These are phyloP conservation scores for Apiotrichum sp. DNA, from an alignment of 1,284 basidiomycete genomes.

Conservation along the genomic window DNA sequence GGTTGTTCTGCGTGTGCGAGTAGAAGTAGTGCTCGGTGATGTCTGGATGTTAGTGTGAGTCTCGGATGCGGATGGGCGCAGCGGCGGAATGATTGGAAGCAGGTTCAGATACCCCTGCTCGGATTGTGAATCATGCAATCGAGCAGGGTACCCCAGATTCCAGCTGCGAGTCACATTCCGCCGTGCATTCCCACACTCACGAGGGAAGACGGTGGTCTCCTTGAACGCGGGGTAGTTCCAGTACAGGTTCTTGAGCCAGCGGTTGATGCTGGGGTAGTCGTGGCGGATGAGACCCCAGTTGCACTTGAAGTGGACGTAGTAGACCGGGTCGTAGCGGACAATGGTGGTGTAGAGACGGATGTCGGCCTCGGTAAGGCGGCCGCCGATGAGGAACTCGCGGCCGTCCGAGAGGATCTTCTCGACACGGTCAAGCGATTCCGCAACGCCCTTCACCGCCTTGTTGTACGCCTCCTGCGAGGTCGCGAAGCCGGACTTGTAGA, in stretches of 20 bases:
- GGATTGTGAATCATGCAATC: not conserved
- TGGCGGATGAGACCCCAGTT: conserved; percentile 64
- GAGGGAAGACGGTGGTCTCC: conserved; percentile 72
- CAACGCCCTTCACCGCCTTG: conserved; percentile 63
- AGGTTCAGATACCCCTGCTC: too few species aligned
- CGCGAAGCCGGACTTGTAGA: conserved; percentile 85
- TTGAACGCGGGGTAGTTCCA: conserved; percentile 88
- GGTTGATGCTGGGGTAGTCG: conserved; percentile 74
- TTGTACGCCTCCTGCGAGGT: conserved; percentile 75
- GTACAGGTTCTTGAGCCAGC: conserved; percentile 81
- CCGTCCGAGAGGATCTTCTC: conserved; percentile 67
- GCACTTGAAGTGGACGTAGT: conserved; percentile 90
- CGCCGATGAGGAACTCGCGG: conserved; percentile 76
- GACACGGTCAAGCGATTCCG: conserved; percentile 69
- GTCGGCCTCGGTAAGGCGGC: conserved; percentile 83
- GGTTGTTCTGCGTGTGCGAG: conserved; percentile 58
- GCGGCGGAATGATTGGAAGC: not conserved
- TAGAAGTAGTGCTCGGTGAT: conserved; percentile 71
- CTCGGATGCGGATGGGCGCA: not conserved
- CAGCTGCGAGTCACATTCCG: too few species aligned
- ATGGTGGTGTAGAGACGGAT: conserved; percentile 84
- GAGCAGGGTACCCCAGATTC: too few species aligned
- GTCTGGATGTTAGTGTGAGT: conserved; percentile 48
- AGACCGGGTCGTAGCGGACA: conserved; percentile 76
- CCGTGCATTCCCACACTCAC: conserved; percentile 19